Conservation (phyloP, 441 rosid species). For the Manihot esculenta region DNA sequence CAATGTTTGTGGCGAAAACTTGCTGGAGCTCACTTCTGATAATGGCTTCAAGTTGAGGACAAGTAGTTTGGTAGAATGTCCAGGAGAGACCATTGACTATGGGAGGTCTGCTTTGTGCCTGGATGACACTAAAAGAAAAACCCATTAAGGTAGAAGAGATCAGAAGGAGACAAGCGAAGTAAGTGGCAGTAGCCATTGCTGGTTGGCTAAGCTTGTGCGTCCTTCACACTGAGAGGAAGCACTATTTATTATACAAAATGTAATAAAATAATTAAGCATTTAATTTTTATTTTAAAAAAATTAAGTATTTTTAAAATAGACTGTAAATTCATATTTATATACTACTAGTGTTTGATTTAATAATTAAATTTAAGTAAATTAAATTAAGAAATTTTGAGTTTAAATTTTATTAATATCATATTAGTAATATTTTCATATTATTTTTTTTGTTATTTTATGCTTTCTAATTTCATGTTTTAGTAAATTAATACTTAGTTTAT, state of each 20-base stretch:
- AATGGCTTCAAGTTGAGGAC: slow-evolving; percentile 62
- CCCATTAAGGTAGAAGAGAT: neutral
- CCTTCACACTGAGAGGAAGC: neutral
- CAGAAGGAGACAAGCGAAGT: neutral
- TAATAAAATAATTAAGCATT: no score
- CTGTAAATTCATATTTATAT: no score
- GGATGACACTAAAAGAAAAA: slow-evolving; percentile 1
- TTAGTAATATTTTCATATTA: no score
- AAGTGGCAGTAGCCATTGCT: slow-evolving; percentile 13
- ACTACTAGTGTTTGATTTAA: no score
- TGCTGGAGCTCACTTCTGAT: slow-evolving; percentile 56
- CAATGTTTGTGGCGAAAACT: slow-evolving; percentile 56
- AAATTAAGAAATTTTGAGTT: no score
- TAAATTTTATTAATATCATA: no score
- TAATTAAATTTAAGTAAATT: no score
- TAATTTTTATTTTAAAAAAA: neutral
- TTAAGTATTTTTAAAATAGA: no score
- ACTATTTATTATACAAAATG: no score
- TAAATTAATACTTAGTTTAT: no score
- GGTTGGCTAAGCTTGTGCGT: neutral
- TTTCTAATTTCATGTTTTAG: no score
- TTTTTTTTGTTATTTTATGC: no score
- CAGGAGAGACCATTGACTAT: slow-evolving; percentile 52
- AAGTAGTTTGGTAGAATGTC: slow-evolving; percentile 49
- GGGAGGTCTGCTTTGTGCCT: slow-evolving; percentile 4